A percentile compares a stretch with the other conserved stretches of the same genome.
Conservation (phyloP, 305 asterid genomes). For the Coffea humblotiana region DNA sequence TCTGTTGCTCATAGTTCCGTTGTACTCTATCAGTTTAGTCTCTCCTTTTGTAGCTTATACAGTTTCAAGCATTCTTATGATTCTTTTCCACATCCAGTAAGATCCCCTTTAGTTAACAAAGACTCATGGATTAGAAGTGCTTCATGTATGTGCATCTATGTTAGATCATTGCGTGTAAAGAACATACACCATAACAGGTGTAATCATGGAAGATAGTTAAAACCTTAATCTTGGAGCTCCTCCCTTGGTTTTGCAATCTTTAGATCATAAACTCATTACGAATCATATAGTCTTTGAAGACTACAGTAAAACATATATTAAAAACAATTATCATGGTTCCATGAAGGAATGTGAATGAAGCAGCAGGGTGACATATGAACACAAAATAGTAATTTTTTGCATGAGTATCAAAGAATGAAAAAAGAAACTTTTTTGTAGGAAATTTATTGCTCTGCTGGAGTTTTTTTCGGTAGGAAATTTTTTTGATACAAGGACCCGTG, state of each 20-base stretch:
- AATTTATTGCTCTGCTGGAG: too few relatives aligned
- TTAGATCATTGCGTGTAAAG: background rate
- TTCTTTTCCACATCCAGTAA: background rate
- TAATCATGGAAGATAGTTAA: background rate
- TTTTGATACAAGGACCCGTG: too few relatives aligned
- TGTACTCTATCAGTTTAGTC: background rate
- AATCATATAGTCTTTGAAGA: background rate
- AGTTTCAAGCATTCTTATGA: background rate
- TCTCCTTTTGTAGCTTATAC: background rate
- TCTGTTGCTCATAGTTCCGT: background rate
- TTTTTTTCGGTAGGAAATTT: too few relatives aligned
- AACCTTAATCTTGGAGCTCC: background rate
- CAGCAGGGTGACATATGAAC: background rate
- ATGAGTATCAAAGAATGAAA: background rate
- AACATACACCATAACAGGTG: background rate
- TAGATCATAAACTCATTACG: background rate
- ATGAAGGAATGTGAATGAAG: background rate
- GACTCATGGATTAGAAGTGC: background rate
- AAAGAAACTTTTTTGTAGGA: too few relatives aligned
- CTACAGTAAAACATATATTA: background rate
- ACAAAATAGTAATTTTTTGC: background rate
- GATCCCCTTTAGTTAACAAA: background rate
- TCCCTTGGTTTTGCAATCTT: background rate
- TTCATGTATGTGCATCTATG: background rate
- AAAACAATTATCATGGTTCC: too few relatives aligned